Percentiles rank a stretch among this genome's conserved stretches.
phyloP scores from a whole-genome alignment of 2,329 filamentous ascomycete genomes.

The Chaetothyriales sp. region DNA sequence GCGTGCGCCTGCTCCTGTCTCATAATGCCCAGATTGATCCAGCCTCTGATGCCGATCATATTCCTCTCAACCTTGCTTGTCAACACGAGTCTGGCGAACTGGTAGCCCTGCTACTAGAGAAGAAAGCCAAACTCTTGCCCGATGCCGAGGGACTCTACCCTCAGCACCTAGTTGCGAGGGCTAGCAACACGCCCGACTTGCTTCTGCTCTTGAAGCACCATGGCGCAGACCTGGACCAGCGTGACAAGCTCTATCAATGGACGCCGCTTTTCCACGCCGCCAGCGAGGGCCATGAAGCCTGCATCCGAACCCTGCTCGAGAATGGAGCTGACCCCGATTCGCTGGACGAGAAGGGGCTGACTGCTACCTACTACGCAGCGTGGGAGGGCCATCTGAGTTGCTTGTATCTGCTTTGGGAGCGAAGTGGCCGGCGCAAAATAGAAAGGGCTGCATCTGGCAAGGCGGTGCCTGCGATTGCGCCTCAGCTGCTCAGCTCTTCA shows the following conservation, averaged over 20 bases:
- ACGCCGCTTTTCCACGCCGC: conserved; percentile 92
- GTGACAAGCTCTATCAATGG: conserved; percentile 95
- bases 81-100: conserved; percentile 79
- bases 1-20: conserved; percentile 62
- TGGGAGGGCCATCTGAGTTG: conserved; percentile 96
- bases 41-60: conserved; percentile 72
- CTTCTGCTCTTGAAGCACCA: conserved; percentile 68
- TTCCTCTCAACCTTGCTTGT: conserved; percentile 85
- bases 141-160: conserved; percentile 93
- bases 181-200: conserved; percentile 65
- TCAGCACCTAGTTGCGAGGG: conserved; percentile 89
- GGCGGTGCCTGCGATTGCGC: conserved; percentile 6
- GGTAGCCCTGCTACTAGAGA: conserved; percentile 67
- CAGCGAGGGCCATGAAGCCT: conserved; percentile 85
- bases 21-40: conserved; percentile 76
- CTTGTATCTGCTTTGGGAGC: conserved; percentile 60
- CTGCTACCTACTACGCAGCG: conserved; percentile 94
- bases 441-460: conserved; percentile 7
- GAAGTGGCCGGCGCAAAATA: conserved; percentile 15
- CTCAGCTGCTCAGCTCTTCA: conserved; percentile 6
- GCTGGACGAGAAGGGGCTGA: conserved; percentile 79
- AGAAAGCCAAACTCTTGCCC: conserved; percentile 67
- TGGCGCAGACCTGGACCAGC: conserved; percentile 77
- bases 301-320: conserved; percentile 65
- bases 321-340: conserved; percentile 64